Base-by-base conservation (phyloP, 2,329 filamentous ascomycete species). In the Chrysoporthe cubensis region DNA sequence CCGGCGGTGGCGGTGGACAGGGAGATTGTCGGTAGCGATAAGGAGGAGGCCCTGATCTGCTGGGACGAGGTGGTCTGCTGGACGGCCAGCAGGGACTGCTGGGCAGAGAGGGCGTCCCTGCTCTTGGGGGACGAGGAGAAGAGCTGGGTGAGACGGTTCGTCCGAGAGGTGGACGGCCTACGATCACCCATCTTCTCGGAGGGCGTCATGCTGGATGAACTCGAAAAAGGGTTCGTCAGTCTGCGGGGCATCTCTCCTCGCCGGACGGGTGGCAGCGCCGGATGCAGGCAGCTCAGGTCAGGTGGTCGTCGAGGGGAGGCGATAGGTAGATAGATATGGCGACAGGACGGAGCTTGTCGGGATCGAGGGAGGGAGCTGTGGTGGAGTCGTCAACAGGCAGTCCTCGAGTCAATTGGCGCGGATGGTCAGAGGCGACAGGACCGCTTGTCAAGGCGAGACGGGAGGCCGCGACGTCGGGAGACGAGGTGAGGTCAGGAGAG, bases 21-120 rank as follows among this genome's bases (percentile, higher is more conserved):
- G 54, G 93, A 97, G 76, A 98, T 97, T 65, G 91, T 95, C 50
- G 95, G 95, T 74, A 97, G 83, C 60, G 93, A 92, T 71, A 94
- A 82, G 68, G 91, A 90, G 54, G 93, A 86, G 67, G 88, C 87
- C 71, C 88, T 90, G 75, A 93, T 90, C 70, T 88, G 86, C 67
- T 87, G 85, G 52, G 89, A 85, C 63, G 87, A 83, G 63, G 81
- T 76, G 69, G 80, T 80, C 73, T 84, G 88, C 77, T 91, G 88
- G 75, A 90, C 88, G 69, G 87, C 84, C 75, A 91, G 85, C 60
- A 93, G 86, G 69, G 89, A 86, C 74, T 91, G 88, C 75, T 92
- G 86, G 63, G 89, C 85, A 68, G 88, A 84, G 63, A 84, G 82
- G 73, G 89, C 85, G 70, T 90, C 85, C 80, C 91, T 94, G 72